Evolutionary conservation across 2,329 filamentous ascomycete species (phyloP).

Genomic region (Amylocarpus encephaloides): DNA sequence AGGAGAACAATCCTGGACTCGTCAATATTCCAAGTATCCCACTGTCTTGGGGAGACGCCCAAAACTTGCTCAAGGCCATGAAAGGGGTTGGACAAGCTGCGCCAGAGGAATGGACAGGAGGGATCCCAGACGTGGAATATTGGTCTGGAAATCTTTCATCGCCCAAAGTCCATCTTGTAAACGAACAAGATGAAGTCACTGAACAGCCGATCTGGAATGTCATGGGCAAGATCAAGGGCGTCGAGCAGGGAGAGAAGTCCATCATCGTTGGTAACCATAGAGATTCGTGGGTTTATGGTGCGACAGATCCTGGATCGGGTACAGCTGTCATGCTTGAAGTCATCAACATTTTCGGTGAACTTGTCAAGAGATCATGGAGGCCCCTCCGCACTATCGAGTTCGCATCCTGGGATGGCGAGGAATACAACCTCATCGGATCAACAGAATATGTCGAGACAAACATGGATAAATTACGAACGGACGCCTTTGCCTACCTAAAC

Average conservation of each 20-base stretch:
- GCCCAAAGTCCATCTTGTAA: conserved; percentile 74
- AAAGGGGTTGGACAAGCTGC: conserved; percentile 67
- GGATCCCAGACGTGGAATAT: conserved; percentile 74
- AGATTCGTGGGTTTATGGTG: conserved; percentile 87
- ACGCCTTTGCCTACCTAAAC: conserved; percentile 85
- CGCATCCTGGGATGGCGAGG: conserved; percentile 90
- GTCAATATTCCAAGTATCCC: conserved; percentile 84
- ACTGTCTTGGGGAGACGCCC: conserved; percentile 82
- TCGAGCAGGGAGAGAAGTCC: conserved; percentile 75
- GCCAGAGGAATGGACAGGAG: conserved; percentile 67
- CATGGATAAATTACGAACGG: conserved; percentile 61
- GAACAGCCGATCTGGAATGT: conserved; percentile 90
- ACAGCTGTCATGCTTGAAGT: conserved; percentile 90
- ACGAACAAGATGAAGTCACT: conserved; percentile 77
- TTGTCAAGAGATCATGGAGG: conserved; percentile 74
- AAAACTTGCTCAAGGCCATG: conserved; percentile 68
- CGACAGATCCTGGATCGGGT: conserved; percentile 77
- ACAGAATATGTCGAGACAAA: conserved; percentile 93
- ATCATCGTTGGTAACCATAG: conserved; percentile 91
- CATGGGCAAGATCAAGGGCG: conserved; percentile 74
- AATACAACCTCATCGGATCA: conserved; percentile 89
- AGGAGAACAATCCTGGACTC: conserved; percentile 65
- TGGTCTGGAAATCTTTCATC: conserved; percentile 74
- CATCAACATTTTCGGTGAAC: conserved; percentile 73
- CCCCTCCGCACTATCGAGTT: conserved; percentile 94